phyloP scores from a whole-genome alignment of 371 early-diverging fungal species.

The Circinella umbellata region DNA sequence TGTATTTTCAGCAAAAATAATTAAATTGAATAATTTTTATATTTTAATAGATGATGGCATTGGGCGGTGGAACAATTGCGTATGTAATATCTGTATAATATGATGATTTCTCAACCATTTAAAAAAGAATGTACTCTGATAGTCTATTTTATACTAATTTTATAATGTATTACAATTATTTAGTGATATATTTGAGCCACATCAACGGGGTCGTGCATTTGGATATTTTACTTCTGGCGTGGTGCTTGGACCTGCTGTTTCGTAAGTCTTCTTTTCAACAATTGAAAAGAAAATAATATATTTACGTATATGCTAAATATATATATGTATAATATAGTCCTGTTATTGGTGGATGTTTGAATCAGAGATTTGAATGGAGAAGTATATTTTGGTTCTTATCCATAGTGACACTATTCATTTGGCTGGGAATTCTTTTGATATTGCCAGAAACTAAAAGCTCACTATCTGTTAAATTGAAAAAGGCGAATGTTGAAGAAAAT shows the following conservation, averaged over 20 bases:
- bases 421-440: conserved; percentile 37
- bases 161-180: neutral
- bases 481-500: neutral
- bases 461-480: neutral
- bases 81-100: neutral
- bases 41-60: conserved; percentile 36
- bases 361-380: conserved; percentile 49
- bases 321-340: conserved; percentile 26
- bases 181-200: conserved; percentile 45
- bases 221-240: conserved; percentile 39
- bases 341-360: conserved; percentile 53
- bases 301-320: too few species aligned
- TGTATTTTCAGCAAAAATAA: neutral
- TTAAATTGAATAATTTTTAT: neutral
- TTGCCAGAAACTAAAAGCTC: conserved; percentile 47
- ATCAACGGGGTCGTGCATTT: conserved; percentile 52
- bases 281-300: too few species aligned
- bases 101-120: too few species aligned
- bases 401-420: conserved; percentile 34
- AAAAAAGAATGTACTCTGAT: too few species aligned
- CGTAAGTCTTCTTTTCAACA: conserved; percentile 15
- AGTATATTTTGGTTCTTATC: conserved; percentile 49
- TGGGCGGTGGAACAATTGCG: conserved; percentile 57
- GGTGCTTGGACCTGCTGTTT: conserved; percentile 30
- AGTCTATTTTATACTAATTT: too few species aligned